Conservation (phyloP, 768 basidiomycete species). For the Trametes elegans region DNA sequence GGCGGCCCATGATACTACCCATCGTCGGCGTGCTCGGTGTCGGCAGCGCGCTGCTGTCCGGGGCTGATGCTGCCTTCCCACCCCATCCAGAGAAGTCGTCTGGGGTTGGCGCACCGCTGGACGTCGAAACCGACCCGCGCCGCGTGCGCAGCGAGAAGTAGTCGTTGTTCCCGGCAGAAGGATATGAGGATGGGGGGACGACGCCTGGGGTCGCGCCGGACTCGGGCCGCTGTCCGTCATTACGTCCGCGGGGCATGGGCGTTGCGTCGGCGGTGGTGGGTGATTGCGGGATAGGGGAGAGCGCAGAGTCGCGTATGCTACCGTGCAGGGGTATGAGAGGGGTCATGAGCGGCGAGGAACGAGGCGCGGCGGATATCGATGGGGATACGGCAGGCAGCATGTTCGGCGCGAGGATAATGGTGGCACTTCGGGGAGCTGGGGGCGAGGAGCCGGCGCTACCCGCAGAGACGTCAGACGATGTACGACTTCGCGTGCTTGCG, state of each 20-base stretch:
- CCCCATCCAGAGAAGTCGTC: conserved; percentile 50
- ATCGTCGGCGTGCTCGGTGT: conserved; percentile 48
- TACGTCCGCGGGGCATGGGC: conserved; percentile 18
- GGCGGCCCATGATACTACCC: conserved; percentile 71
- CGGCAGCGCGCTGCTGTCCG: conserved; percentile 32
- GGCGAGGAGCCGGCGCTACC: conserved; percentile 8
- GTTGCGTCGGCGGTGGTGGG: conserved; percentile 23
- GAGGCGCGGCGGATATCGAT: conserved; percentile 39
- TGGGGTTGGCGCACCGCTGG: conserved; percentile 35
- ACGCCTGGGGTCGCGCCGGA: neutral
- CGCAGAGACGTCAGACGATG: conserved; percentile 29
- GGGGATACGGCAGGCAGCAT: conserved; percentile 69
- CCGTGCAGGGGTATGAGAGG: conserved; percentile 50
- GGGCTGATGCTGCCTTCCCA: conserved; percentile 2
- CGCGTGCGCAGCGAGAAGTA: conserved; percentile 51
- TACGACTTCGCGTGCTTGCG: conserved; percentile 25
- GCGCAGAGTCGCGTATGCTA: conserved; percentile 20
- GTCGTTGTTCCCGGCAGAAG: conserved; percentile 34
- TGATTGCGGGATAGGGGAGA: conserved; percentile 30
- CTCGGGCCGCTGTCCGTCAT: neutral
- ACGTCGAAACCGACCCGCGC: conserved; percentile 43
- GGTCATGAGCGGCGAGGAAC: conserved; percentile 55
- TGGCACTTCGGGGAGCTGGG: conserved; percentile 30
- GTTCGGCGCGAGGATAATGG: conserved; percentile 59
- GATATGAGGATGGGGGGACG: conserved; percentile 1